Base-by-base conservation (phyloP, 1,284 basidiomycete species). In the Pseudozyma sp. region DNA sequence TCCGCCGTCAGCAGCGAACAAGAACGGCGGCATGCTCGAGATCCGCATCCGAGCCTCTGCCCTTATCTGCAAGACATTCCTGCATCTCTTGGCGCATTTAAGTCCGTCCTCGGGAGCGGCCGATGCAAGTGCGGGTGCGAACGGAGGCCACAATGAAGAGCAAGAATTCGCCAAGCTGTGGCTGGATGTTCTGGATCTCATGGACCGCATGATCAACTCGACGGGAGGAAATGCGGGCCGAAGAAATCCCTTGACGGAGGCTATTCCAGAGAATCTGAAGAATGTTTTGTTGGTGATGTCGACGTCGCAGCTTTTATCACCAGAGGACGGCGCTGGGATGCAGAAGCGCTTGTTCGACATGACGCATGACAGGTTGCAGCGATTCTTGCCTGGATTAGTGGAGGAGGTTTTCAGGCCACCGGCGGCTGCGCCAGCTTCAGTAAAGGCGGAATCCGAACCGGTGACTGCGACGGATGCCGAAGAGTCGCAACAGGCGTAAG, bases 271-370 rank as follows among this genome's bases (percentile, higher is more conserved):
- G 85, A 95, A 94, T 7, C 88, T 99, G 75, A 99, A 99, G 86
- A 99, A 99, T 84, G 92, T 97, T 35, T 86, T 99, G 29, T 88
- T 99, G 53, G 97, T 99, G 46, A 96, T 99, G 94, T 91, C 95
- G 81, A 92, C 94, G 1, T 91, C 91, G 0, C 88, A 89, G 5
- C 89, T 96, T 57, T 88, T 98, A 4, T 51, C 58, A 4, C 57
- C 69, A 9, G 30, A 48, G 19, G 54, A 4, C 37, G 42, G 33
- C 4, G 62, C 29, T 5, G 53, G 35, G 50, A 53, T 50, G 16
- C 70, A 76, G 51, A 54, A 46, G 19, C 52, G 54, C 24, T 49
- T 81, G 49, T 81, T 77, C 45, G 64, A 65, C 14, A 24, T 73
- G 49, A 81, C 79, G 4, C 45, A 56, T 13, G 75, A 77, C 29